Base-by-base conservation (phyloP, 495 filamentous ascomycete genomes). In the Podospora pseudoanserina region DNA sequence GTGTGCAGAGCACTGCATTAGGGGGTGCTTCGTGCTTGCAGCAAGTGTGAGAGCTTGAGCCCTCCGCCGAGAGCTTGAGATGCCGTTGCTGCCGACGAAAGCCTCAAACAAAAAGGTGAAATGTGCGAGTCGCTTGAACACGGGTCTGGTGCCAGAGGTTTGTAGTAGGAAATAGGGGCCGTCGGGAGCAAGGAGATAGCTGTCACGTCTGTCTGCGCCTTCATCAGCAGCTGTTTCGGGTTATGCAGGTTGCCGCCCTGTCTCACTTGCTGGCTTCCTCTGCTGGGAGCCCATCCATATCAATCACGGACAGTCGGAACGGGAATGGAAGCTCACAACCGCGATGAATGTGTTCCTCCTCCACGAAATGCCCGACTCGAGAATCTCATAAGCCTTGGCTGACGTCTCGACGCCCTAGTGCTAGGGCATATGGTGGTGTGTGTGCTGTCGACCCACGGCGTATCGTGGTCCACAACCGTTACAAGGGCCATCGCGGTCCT, bases 221-320 rank as follows among this genome's bases (percentile, higher is more conserved):
- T 49, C 39, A 49, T 49, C 39, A 49, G 39, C 39, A 49, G 39
- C 1, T 49, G 68, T 70, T 70, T 70, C 65, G 65, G 16, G 26
- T 65, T 39, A 60, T 70, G 68, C 68, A 70, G 28, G 44, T 30
- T 32, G 39, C 64, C 68, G 68, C 55, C 23, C 7, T 58, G 55
- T 58, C 55, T 58, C 55, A 60, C 67, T 62, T 61, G 34, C 39
- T 69, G 62, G 34, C 34, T 11, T 19, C 34, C 5, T 19, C 56
- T 26, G n/a, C 26, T 62, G 32, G 23, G 23, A 27, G 28, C 39
- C 39, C 7, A 18, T 11, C 39, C 7, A 49, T 16, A 49, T 49
- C 39, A 6, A 49, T 49, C 39, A 49, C 39, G 13, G 39, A 49
- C 30, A 32, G 4, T 32, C 30, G 30, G 30, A 32, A 32, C 30